A percentile compares a stretch with the other conserved stretches of the same genome.
These are phyloP conservation scores for Primulina tabacum DNA, from an alignment of 257 asterid species.

Conservation along the genomic window DNA sequence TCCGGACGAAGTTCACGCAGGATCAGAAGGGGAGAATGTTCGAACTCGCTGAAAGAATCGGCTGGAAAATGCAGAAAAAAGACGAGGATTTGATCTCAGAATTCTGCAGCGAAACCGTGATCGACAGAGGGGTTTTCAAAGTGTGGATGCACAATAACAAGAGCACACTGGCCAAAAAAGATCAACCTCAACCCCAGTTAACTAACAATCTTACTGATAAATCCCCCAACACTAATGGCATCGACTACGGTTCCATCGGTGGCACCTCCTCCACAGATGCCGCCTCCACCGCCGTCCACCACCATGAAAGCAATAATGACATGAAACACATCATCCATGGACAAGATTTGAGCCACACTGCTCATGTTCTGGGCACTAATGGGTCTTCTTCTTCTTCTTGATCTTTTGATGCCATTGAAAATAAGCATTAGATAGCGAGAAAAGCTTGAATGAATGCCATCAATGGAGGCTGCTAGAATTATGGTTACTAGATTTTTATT, in stretches of 20 bases:
- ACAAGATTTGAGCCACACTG: conserved; percentile 29
- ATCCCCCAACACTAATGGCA: conserved; percentile 29
- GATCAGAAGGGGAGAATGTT: conserved; percentile 71
- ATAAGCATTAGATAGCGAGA: conserved; percentile 12
- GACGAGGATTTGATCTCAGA: conserved; percentile 56
- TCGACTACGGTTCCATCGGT: conserved; percentile 19
- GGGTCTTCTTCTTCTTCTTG: conserved; percentile 28
- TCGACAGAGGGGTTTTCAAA: conserved; percentile 68
- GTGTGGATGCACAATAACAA: conserved; percentile 98
- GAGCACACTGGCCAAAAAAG: conserved; percentile 52
- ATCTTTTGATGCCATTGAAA: conserved; percentile 6
- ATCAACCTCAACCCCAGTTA: conserved; percentile 22
- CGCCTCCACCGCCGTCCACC: conserved; percentile 29
- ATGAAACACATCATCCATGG: conserved; percentile 28
- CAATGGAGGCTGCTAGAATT: neutral
- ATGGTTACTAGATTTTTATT: neutral
- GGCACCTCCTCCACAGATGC: conserved; percentile 13
- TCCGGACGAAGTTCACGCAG: conserved; percentile 65
- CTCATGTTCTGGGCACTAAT: conserved; percentile 20
- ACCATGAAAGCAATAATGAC: conserved; percentile 29
- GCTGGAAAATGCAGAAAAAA: conserved; percentile 80
- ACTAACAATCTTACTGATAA: conserved; percentile 27
- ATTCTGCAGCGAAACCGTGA: conserved; percentile 56
- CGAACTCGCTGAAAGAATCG: conserved; percentile 59
- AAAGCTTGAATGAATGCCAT: neutral